Conservation (phyloP, 257 asterid genomes). For the Handroanthus guayacan region DNA sequence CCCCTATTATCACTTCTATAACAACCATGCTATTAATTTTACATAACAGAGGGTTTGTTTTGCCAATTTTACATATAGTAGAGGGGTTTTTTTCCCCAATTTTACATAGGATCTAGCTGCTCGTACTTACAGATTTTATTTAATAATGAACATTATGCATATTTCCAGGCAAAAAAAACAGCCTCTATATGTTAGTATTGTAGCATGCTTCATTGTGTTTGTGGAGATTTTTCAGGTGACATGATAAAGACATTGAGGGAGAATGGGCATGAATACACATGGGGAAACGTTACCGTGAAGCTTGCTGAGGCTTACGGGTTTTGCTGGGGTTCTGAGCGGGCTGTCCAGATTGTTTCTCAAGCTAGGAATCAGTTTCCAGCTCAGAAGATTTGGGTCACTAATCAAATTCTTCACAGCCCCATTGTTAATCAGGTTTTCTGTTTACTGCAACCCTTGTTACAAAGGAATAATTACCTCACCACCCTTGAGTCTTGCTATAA, state of each 20-base stretch:
- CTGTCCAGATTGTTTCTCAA: slow-evolving; percentile 97
- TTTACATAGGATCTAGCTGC: too few relatives aligned
- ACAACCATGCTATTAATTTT: too few relatives aligned
- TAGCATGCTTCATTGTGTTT: slow-evolving; percentile 5
- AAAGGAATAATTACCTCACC: too few relatives aligned
- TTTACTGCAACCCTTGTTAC: background rate
- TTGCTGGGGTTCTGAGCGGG: slow-evolving; percentile 99
- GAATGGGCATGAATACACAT: slow-evolving; percentile 75
- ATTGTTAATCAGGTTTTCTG: slow-evolving; percentile 81
- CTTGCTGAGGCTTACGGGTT: slow-evolving; percentile 97
- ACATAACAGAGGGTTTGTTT: too few relatives aligned
- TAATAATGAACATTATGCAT: too few relatives aligned
- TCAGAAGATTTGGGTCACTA: slow-evolving; percentile 91
- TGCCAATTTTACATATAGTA: too few relatives aligned
- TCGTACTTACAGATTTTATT: too few relatives aligned
- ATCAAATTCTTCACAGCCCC: slow-evolving; percentile 95
- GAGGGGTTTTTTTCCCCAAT: too few relatives aligned
- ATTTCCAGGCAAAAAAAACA: background rate
- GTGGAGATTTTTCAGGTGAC: slow-evolving; percentile 68
- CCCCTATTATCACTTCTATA: too few relatives aligned
- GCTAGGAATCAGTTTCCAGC: slow-evolving; percentile 88
- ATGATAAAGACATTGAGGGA: slow-evolving; percentile 84
- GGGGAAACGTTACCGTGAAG: slow-evolving; percentile 91
- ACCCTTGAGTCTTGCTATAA: too few relatives aligned
- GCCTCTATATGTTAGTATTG: background rate